Evolutionary conservation across 257 asterid genomes (phyloP).

Genomic region (Rauvolfia tetraphylla): DNA sequence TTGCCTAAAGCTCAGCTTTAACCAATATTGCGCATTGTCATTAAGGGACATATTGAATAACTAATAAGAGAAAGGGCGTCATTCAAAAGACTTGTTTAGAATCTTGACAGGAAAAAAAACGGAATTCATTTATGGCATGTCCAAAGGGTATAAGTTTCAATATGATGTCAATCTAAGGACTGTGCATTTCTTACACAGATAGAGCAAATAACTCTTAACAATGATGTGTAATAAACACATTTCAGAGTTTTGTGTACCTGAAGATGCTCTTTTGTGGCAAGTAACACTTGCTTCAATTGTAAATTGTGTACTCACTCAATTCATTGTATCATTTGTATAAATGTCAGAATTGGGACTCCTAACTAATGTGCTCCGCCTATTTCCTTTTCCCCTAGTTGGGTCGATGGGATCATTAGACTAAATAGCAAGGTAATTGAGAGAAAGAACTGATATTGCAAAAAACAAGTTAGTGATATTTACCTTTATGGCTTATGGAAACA

Average conservation of each 20-base stretch:
- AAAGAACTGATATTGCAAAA: not conserved
- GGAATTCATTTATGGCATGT: too few species aligned
- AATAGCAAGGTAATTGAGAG: not conserved
- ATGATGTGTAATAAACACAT: not conserved
- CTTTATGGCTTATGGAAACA: not conserved
- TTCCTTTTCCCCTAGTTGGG: not conserved
- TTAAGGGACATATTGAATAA: not conserved
- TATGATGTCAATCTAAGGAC: not conserved
- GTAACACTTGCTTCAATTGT: not conserved
- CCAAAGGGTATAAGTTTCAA: too few species aligned
- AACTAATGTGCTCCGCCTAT: not conserved
- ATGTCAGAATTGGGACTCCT: not conserved
- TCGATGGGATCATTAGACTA: not conserved
- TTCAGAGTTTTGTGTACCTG: not conserved
- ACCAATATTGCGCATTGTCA: not conserved
- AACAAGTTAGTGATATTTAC: not conserved
- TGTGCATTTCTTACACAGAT: not conserved
- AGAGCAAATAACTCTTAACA: not conserved
- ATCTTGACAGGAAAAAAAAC: too few species aligned
- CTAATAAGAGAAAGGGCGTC: not conserved
- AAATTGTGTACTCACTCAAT: not conserved
- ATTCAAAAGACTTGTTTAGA: not conserved
- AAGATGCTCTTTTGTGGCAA: not conserved
- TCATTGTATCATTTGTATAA: not conserved
- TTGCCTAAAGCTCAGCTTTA: not conserved